Base-by-base conservation (phyloP, 163 green algal genomes). In the Scenedesmus sp. region DNA sequence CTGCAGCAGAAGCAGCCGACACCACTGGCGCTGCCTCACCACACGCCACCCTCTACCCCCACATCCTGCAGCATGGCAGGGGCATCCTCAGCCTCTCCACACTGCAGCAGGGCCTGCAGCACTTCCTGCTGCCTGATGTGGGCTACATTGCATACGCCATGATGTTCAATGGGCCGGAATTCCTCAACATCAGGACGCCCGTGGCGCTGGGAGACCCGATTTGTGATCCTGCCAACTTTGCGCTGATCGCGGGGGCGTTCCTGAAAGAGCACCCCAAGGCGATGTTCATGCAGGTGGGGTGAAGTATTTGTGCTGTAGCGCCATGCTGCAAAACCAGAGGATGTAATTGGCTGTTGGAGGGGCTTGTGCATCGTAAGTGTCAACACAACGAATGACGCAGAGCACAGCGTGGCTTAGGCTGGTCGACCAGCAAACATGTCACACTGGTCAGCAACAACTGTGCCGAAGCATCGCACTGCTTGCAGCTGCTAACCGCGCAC, bases 261-360 rank as follows among this genome's bases (percentile, higher is more conserved):
- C 46, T 93, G 55, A 52, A 67, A 8, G 4, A 87, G 57, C 57
- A 87, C 46, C 90, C 83, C 2, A 76, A 79, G 16, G 82, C 90
- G 0, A 87, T 93, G 34, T 93, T 93, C 56, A 16, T 93, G 82
- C 90, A 93, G 90, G 90, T 87, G 15, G 13, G 87, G 20, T 73
- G 9, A 90, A 16, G 54, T 16, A 2, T 34, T 62, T 4, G 12
- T 9, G 10, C 54, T 67, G 46, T 46, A 18, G 66, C 1, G 82
- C 2, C 4, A 2, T 12, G 20, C 46, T 12, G n/a, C 15, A 13
- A n/a, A n/a, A n/a, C n/a, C n/a, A n/a, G n/a, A n/a, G n/a, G n/a
- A n/a, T n/a, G n/a, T n/a, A n/a, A n/a, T n/a, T n/a, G n/a, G n/a
- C n/a, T n/a, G n/a, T n/a, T n/a, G n/a, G n/a, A n/a, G n/a, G n/a